phyloP scores from a whole-genome alignment of 257 asterid genomes.

The Primulina huaijiensis region DNA sequence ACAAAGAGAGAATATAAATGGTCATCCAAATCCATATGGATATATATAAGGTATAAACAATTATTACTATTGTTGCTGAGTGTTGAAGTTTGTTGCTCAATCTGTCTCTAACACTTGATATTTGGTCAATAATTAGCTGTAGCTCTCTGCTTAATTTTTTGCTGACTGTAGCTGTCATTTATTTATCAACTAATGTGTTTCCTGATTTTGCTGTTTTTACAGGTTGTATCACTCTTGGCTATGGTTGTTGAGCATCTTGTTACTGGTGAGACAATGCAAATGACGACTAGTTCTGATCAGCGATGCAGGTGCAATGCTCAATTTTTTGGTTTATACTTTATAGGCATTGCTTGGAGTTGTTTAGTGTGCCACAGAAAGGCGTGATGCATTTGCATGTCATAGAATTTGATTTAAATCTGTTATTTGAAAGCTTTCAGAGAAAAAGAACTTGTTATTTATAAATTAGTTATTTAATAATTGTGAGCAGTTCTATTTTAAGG shows the following conservation, averaged over 20 bases:
- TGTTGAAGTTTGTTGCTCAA: not conserved
- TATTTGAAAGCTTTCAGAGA: not conserved
- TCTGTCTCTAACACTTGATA: not conserved
- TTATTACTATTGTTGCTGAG: not conserved
- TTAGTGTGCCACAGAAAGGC: not conserved
- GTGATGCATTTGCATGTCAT: not conserved
- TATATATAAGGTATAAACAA: not conserved
- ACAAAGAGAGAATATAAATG: not conserved
- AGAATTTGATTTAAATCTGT: not conserved
- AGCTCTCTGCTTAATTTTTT: not conserved
- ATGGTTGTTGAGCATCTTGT: conserved; percentile 91
- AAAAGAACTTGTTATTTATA: not conserved
- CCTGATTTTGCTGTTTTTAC: conserved; percentile 8
- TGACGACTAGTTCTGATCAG: conserved; percentile 78
- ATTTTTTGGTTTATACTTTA: not conserved
- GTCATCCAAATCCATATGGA: not conserved
- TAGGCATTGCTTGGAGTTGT: not conserved
- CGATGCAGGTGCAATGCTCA: conserved; percentile 68
- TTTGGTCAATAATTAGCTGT: not conserved
- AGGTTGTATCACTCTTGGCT: conserved; percentile 94
- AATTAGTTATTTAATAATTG: not conserved
- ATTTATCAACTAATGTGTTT: not conserved
- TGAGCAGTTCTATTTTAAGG: not conserved
- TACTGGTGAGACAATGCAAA: conserved; percentile 98
- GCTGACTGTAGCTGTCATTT: conserved; percentile 1